phyloP scores from a whole-genome alignment of 2,329 filamentous ascomycete genomes.

The Xylariaceae sp. region DNA sequence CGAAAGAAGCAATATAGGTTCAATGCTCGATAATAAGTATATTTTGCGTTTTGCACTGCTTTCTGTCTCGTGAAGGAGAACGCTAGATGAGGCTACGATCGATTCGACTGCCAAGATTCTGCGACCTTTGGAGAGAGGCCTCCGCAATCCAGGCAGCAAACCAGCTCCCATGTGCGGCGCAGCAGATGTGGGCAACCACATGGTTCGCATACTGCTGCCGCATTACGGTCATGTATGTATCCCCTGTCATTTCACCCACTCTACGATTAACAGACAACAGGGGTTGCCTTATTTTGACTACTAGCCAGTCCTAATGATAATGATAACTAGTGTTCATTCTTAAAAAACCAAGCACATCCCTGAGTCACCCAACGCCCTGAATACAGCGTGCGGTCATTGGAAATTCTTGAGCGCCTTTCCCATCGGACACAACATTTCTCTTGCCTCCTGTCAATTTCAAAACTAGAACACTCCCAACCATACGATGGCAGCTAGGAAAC shows the following conservation, averaged over 20 bases:
- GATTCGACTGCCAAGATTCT: neutral
- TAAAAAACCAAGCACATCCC: too few species aligned
- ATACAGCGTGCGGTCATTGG: too few species aligned
- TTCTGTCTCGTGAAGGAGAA: neutral
- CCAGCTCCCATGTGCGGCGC: slow-evolving; percentile 18
- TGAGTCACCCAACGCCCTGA: too few species aligned
- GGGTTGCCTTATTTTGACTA: too few species aligned
- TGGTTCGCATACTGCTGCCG: slow-evolving; percentile 12
- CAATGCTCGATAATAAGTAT: neutral
- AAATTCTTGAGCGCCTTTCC: too few species aligned
- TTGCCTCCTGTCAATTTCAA: neutral
- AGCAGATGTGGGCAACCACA: slow-evolving; percentile 4
- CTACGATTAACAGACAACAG: too few species aligned
- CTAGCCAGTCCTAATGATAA: too few species aligned
- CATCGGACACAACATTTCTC: too few species aligned
- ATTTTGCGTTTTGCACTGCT: neutral
- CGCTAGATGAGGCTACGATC: neutral
- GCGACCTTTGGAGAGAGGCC: slow-evolving; percentile 7
- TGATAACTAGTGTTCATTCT: too few species aligned
- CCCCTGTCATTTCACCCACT: too few species aligned
- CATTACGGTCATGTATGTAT: neutral
- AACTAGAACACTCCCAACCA: neutral
- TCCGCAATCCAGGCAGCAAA: slow-evolving; percentile 18
- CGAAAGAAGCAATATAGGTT: neutral
- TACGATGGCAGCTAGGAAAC: neutral